phyloP scores from a whole-genome alignment of 768 basidiomycete genomes.

The Termitomyces sp. region DNA sequence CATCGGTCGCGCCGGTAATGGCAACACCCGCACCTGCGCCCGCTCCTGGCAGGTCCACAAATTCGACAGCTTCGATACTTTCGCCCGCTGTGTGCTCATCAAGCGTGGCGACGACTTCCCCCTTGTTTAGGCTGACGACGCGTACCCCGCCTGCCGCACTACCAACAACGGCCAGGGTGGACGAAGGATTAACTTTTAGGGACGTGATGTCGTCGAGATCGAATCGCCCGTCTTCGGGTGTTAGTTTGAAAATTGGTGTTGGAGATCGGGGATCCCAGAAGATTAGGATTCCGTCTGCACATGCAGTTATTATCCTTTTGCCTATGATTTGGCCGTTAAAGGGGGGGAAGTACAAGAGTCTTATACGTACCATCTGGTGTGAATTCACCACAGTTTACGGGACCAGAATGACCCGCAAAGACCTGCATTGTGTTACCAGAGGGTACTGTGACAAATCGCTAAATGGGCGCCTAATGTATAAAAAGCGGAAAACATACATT shows the following conservation, averaged over 20 bases:
- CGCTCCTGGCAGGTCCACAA: constrained; percentile 70
- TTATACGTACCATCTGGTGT: constrained; percentile 73
- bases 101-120: constrained; percentile 73
- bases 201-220: constrained; percentile 82
- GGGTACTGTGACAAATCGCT: constrained; percentile 59
- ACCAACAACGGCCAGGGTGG: constrained; percentile 89
- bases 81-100: constrained; percentile 85
- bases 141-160: constrained; percentile 83
- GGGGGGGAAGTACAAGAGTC: not conserved
- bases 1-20: constrained; percentile 89
- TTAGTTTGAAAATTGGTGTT: constrained; percentile 78
- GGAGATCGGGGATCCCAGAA: constrained; percentile 89
- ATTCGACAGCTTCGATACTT: constrained; percentile 83
- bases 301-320: constrained; percentile 86
- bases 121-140: constrained; percentile 83
- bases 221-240: constrained; percentile 67
- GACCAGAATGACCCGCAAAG: constrained; percentile 83
- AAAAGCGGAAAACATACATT: constrained; percentile 55
- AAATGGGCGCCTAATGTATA: not conserved
- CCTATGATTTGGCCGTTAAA: constrained; percentile 36
- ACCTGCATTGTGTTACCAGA: constrained; percentile 95
- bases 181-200: constrained; percentile 78
- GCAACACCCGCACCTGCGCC: constrained; percentile 56
- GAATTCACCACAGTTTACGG: constrained; percentile 86
- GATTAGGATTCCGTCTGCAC: constrained; percentile 76